Base-by-base conservation (phyloP, 495 filamentous ascomycete species). In the Penicillium nucicola region DNA sequence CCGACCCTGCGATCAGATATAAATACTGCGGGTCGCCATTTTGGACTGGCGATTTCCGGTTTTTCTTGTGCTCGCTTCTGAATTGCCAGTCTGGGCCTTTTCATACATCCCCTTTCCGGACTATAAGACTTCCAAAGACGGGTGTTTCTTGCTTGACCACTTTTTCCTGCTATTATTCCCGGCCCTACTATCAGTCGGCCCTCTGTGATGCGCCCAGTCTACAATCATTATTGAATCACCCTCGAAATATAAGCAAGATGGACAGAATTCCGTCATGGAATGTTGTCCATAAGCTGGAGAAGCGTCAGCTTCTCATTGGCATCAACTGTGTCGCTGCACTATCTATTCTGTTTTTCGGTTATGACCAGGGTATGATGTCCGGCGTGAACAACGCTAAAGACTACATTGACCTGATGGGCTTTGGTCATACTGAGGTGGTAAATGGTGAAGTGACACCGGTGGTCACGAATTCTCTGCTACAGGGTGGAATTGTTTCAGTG, bases 311-410 rank as follows among this genome's bases (percentile, higher is more conserved):
- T 49, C 77, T 86, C 52, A 73, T 85, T 23, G 82, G 78, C 19
- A 77, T 87, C 66, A 87, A 87, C 58, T 80, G 75, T 41, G 71
- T 86, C 18, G 84, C 84, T 4, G 84, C 71, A 2, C 60, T 87
- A 0, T 78, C 76, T 2, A 84, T 83, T 47, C 74, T 81, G 50
- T 83, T 83, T 69, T 81, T 82, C 38, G 81, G 79, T 44, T 86
- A 86, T 63, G 83, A 85, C 50, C 83, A 86, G 60, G 85, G 86
- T 48, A 81, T 90, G 77, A 89, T 88, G 84, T 80, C 82, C 15
- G 86, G 87, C 39, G 87, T 89, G 7, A 88, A 89, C 62, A 83
- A 78, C 40, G 72, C 80, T 25, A 73, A 78, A 31, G 65, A 87
- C 53, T 88, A 88, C 58, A 80, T 83, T 52, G 71, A 82, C 9